Base-by-base conservation (phyloP, 192 early-diverging fungal genomes). In the Backusella morwellensis region DNA sequence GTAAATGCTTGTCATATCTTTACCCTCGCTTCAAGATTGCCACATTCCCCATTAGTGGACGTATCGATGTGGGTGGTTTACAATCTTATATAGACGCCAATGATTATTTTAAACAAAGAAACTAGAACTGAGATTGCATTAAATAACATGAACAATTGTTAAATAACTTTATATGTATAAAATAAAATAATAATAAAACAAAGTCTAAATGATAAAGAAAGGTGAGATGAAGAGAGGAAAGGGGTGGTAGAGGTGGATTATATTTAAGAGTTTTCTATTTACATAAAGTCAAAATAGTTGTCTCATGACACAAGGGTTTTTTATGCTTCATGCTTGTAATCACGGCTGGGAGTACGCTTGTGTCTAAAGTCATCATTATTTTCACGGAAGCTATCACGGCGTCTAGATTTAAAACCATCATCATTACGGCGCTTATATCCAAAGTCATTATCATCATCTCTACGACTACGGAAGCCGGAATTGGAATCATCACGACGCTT, bases 1-100 rank as follows among this genome's bases (percentile, higher is more conserved):
- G 90, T 38, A 85, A 83, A 74, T 85, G 81, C 34, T 73, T 91
- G 7, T 77, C 81, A 23, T 89, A 84, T 66, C 75, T 90, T 11
- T 81, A 84, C 34, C 66, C 77, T 19, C 76, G 82, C 6, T 76
- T 68, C 17, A 75, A 81, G 15, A 75, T 88, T 1, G 80, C 82
- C 66, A 80, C 86, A 19, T 75, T 80, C 35, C 42, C 67, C 19
- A 86, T 90, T 34, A 52, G 71, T 15, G 90, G 90, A 19, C 77
- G 90, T 56, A 85, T 91, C 74, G 90, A 91, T 83, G 89, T 91
- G 29, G 90, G 90, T n/a, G 88, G 87, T 17, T 80, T 91, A 52
- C 23, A 80, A 17, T 87, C 82, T 63, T 90, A 86, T 69, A 72
- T 88, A 32, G 86, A 86, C 1, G 90, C 90, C 17, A 82, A 77